phyloP scores from a whole-genome alignment of 2,329 filamentous ascomycete species.

The Ophiostoma sp. region DNA sequence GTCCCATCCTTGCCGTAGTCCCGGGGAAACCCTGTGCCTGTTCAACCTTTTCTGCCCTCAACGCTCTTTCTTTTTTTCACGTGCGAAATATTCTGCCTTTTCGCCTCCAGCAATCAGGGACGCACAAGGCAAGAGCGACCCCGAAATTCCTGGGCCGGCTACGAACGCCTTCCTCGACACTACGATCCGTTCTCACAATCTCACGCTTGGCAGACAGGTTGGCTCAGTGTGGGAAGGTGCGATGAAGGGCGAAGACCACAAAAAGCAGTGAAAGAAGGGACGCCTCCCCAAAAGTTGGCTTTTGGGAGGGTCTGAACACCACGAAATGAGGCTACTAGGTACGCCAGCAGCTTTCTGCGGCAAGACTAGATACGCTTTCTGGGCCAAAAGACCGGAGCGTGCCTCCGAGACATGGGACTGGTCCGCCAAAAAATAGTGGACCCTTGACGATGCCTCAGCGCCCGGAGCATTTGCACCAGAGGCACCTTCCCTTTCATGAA shows the following conservation, averaged over 20 bases:
- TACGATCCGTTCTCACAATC: neutral
- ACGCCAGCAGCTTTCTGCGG: neutral
- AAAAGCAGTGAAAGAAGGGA: neutral
- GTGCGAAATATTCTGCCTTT: neutral
- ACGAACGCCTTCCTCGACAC: neutral
- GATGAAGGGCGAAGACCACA: neutral
- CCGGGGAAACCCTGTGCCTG: constrained; percentile 3
- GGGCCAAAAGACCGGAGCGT: neutral
- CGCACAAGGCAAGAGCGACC: neutral
- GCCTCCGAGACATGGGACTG: constrained; percentile 1
- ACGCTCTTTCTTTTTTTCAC: neutral
- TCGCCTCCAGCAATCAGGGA: neutral
- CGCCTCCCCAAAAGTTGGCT: neutral
- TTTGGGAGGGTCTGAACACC: neutral
- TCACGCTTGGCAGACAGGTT: neutral
- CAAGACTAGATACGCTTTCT: neutral
- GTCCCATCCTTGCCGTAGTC: neutral
- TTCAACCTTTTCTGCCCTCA: neutral
- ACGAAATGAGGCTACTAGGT: neutral
- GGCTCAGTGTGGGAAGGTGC: neutral
- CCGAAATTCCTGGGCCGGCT: neutral
- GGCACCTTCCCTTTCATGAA: neutral
- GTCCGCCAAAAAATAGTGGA: neutral
- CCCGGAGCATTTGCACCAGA: neutral
- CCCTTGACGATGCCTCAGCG: neutral